A percentile compares a stretch with the other conserved stretches of the same genome.
Evolutionary conservation across 495 filamentous ascomycete genomes (phyloP).

Genomic region (Bathelium albidoporum): DNA sequence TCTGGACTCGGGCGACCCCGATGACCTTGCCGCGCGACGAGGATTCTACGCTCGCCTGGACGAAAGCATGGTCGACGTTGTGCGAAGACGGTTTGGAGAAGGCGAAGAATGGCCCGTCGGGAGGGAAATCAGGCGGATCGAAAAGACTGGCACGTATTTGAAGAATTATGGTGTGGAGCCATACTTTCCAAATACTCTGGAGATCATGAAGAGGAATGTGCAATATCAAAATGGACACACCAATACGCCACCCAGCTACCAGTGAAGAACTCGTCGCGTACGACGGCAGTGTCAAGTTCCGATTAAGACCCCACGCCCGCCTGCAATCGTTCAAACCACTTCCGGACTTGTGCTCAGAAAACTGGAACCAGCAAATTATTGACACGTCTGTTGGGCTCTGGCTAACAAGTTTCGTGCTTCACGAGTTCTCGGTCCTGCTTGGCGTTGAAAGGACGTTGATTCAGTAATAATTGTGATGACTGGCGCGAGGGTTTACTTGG

Average conservation of each 20-base stretch:
- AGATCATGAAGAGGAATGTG: conserved; percentile 32
- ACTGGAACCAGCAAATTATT: no score
- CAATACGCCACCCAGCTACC: conserved; percentile 10
- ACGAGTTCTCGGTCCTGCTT: not conserved
- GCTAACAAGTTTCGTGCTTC: no score
- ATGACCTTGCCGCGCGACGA: conserved; percentile 31
- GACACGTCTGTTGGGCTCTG: no score
- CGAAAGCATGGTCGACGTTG: conserved; percentile 37
- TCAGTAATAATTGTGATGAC: not conserved
- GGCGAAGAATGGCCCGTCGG: conserved; percentile 37
- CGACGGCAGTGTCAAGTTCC: no score
- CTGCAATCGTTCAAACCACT: no score
- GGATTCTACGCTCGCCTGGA: conserved; percentile 37
- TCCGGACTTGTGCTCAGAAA: no score
- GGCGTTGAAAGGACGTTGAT: not conserved
- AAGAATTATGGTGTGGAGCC: conserved; percentile 38
- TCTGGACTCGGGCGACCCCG: conserved; percentile 36
- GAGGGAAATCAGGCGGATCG: conserved; percentile 40
- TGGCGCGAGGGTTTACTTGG: no score
- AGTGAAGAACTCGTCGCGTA: no score
- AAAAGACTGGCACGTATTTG: conserved; percentile 40
- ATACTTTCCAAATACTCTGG: conserved; percentile 39
- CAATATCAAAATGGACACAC: conserved; percentile 5
- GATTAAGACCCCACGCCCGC: no score
- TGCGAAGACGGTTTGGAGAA: conserved; percentile 32